Base-by-base conservation (phyloP, 2,329 filamentous ascomycete species). In the Verruconis gallopava region DNA sequence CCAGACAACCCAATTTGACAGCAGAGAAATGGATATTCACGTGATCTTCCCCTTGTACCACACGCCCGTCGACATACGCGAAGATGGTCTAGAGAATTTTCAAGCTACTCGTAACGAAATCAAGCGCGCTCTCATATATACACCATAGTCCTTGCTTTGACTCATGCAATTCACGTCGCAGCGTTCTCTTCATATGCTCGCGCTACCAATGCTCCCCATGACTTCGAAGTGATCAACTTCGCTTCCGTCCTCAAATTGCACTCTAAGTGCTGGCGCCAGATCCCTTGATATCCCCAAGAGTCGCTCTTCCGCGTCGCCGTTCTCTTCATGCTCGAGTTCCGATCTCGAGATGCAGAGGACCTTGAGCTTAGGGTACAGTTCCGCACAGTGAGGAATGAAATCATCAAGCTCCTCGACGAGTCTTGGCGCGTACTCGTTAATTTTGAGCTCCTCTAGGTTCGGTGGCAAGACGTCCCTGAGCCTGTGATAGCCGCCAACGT, bases 141-240 rank as follows among this genome's bases (percentile, higher is more conserved):
- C n/a, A n/a, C n/a, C n/a, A n/a, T n/a, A n/a, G n/a, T n/a, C n/a
- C n/a, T n/a, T n/a, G n/a, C n/a, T n/a, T n/a, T n/a, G n/a, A n/a
- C n/a, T n/a, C n/a, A n/a, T n/a, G n/a, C n/a, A n/a, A 9, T 30
- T n/a, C 25, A 30, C 25, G n/a, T 30, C 25, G 6, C 25, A 9
- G 25, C 25, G 25, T 30, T 9, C 6, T 30, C 25, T 30, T 38
- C 21, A 33, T 15, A 37, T 32, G 11, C 35, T 9, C 17, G 25
- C 35, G 13, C 22, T 38, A 9, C 22, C 41, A 17, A 39, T 21
- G 12, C 37, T 32, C 11, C 42, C 21, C n/a, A n/a, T n/a, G n/a
- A n/a, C n/a, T n/a, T 37, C 36, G 14, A 45, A 45, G 22, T 45
- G 43, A 43, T 45, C 38, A 4, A 45, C 30, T 19, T 45, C 43